Percentiles rank a stretch among this genome's conserved stretches.
These are phyloP conservation scores for Talaromyces sp. DNA, from an alignment of 2,329 filamentous ascomycete genomes.

Conservation along the genomic window DNA sequence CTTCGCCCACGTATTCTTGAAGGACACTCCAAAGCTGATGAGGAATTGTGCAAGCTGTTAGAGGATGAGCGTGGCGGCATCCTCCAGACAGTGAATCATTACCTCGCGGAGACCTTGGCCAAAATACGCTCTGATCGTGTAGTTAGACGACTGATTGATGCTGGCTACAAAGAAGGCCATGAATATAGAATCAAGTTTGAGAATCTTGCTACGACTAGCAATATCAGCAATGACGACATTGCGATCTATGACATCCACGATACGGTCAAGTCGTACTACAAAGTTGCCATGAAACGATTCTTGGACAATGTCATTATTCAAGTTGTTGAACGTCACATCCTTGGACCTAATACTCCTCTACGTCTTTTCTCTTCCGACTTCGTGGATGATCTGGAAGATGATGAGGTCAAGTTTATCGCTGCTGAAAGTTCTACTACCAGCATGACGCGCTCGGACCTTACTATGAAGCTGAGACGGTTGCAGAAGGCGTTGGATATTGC, in stretches of 20 bases:
- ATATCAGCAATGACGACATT: constrained; percentile 39
- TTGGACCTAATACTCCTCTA: constrained; percentile 52
- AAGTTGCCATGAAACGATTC: constrained; percentile 59
- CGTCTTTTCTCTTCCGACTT: constrained; percentile 51
- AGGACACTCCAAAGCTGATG: constrained; percentile 35
- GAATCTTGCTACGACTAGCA: constrained; percentile 16
- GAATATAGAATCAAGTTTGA: neutral
- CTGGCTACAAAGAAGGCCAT: neutral
- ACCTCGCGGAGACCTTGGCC: constrained; percentile 46
- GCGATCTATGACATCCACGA: constrained; percentile 57
- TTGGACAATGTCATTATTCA: constrained; percentile 60
- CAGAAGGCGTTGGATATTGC: neutral
- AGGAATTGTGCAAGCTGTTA: constrained; percentile 50
- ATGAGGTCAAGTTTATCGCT: constrained; percentile 55
- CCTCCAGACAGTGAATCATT: constrained; percentile 51
- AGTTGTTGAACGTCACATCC: constrained; percentile 52
- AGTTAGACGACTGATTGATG: constrained; percentile 7
- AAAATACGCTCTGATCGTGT: constrained; percentile 21
- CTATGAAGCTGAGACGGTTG: neutral
- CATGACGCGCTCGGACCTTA: neutral
- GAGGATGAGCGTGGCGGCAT: constrained; percentile 46
- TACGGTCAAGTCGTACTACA: constrained; percentile 60
- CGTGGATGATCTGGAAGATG: constrained; percentile 47
- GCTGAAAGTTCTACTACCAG: constrained; percentile 49
- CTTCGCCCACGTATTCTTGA: neutral